Conservation (phyloP, 1,139 yeast species). For the Schwanniomyces etchellsii region DNA sequence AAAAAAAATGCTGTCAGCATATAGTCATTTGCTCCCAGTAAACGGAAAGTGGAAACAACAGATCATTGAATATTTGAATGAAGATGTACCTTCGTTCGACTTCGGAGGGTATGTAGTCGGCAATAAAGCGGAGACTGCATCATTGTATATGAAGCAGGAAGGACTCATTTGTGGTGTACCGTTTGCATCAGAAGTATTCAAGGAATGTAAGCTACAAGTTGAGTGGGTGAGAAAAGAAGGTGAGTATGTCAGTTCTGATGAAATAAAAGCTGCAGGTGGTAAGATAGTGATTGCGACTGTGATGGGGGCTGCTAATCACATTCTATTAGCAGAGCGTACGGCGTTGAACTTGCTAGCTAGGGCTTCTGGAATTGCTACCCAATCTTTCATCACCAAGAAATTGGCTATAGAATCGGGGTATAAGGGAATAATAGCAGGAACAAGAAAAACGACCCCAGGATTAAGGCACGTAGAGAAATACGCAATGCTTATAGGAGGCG, state of each 20-base stretch:
- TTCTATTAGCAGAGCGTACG: slow-evolving; percentile 80
- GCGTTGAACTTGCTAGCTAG: slow-evolving; percentile 79
- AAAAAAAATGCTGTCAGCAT: slow-evolving; percentile 16
- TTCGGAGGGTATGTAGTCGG: slow-evolving; percentile 97
- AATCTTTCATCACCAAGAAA: slow-evolving; percentile 51
- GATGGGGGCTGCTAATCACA: slow-evolving; percentile 72
- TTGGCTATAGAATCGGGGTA: slow-evolving; percentile 71
- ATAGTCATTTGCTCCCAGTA: slow-evolving; percentile 61
- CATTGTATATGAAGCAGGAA: slow-evolving; percentile 70
- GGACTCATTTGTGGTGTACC: slow-evolving; percentile 90
- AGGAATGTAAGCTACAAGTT: slow-evolving; percentile 65
- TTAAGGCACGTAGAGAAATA: slow-evolving; percentile 82
- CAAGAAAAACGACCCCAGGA: slow-evolving; percentile 97
- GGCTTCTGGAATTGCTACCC: slow-evolving; percentile 87
- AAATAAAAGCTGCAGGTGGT: slow-evolving; percentile 37
- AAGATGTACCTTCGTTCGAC: slow-evolving; percentile 91
- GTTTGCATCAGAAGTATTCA: slow-evolving; percentile 80
- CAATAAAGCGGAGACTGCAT: slow-evolving; percentile 60
- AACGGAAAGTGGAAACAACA: slow-evolving; percentile 77
- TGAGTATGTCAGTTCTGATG: slow-evolving; percentile 36
- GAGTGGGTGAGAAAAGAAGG: slow-evolving; percentile 79
- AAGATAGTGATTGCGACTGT: slow-evolving; percentile 75
- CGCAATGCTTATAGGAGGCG: slow-evolving; percentile 93
- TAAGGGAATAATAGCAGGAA: slow-evolving; percentile 88
- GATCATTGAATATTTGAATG: slow-evolving; percentile 69